These are phyloP conservation scores for Zymoseptoria tritici DNA, from an alignment of 2,329 filamentous ascomycete species.

Conservation along the genomic window DNA sequence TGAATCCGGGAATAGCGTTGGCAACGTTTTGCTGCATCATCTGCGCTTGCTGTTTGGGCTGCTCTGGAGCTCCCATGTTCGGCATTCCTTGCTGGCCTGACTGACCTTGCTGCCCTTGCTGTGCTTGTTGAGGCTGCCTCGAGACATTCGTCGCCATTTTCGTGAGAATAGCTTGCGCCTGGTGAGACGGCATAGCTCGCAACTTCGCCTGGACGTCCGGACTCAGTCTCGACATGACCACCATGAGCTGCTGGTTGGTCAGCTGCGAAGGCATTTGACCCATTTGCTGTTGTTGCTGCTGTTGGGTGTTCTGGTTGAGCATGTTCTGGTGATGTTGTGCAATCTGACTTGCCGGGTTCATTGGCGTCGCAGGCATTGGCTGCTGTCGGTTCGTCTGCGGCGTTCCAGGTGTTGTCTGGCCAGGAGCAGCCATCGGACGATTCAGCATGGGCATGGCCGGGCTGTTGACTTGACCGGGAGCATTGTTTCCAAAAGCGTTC, in stretches of 20 bases:
- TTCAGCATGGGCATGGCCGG: slow-evolving; percentile 45
- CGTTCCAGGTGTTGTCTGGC: slow-evolving; percentile 30
- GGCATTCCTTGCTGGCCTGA: background rate
- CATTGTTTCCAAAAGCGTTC: slow-evolving; percentile 31
- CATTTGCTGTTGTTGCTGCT: slow-evolving; percentile 18
- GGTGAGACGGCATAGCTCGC: slow-evolving; percentile 7
- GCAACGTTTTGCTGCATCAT: slow-evolving; percentile 13
- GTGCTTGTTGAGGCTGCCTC: background rate
- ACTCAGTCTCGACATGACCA: slow-evolving; percentile 5
- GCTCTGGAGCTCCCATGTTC: background rate
- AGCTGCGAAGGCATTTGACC: slow-evolving; percentile 10
- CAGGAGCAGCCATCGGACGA: slow-evolving; percentile 40
- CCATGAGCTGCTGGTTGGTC: background rate
- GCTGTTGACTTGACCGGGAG: slow-evolving; percentile 25
- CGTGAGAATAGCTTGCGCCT: slow-evolving; percentile 10
- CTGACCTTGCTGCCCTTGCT: background rate
- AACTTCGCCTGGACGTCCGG: slow-evolving; percentile 15
- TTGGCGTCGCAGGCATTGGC: slow-evolving; percentile 19
- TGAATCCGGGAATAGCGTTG: slow-evolving; percentile 17
- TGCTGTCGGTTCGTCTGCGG: slow-evolving; percentile 28
- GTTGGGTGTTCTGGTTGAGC: slow-evolving; percentile 30
- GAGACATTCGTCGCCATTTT: slow-evolving; percentile 10
- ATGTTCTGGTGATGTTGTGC: slow-evolving; percentile 27
- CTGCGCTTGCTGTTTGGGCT: slow-evolving; percentile 3
- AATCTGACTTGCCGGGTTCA: slow-evolving; percentile 20